These are phyloP conservation scores for Colletotrichum zoysiae DNA, from an alignment of 2,329 filamentous ascomycete genomes.

Conservation along the genomic window DNA sequence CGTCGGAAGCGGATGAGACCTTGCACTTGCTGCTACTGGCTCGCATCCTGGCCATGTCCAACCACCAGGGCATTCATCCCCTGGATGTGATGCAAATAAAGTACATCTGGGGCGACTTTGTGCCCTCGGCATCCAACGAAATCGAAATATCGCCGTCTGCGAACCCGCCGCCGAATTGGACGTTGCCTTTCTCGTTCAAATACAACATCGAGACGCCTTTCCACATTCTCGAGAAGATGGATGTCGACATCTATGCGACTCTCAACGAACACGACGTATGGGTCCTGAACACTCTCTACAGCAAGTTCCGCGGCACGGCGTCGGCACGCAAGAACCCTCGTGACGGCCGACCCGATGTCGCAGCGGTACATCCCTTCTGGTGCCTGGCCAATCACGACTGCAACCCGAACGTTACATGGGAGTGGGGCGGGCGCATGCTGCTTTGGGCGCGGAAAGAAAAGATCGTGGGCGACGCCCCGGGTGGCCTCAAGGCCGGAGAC, in stretches of 20 bases:
- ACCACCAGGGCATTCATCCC: conserved; percentile 71
- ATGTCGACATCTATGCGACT: conserved; percentile 78
- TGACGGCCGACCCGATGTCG: conserved; percentile 89
- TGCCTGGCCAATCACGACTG: conserved; percentile 97
- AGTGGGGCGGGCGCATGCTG: conserved; percentile 86
- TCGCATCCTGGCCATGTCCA: conserved; percentile 72
- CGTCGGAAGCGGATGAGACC: conserved; percentile 69
- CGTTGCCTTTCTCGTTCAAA: conserved; percentile 82
- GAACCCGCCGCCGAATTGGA: conserved; percentile 71
- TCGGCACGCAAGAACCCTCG: conserved; percentile 83
- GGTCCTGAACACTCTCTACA: conserved; percentile 91
- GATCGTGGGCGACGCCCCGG: conserved; percentile 62
- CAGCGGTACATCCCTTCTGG: conserved; percentile 95
- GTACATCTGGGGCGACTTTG: conserved; percentile 78
- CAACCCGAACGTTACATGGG: conserved; percentile 94
- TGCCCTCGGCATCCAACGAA: conserved; percentile 64
- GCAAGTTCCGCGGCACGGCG: conserved; percentile 93
- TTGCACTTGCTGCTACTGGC: conserved; percentile 74
- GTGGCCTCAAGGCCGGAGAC: conserved; percentile 80
- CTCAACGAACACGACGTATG: conserved; percentile 76
- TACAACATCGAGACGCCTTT: conserved; percentile 81
- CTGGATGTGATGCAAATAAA: conserved; percentile 74
- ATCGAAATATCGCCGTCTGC: conserved; percentile 66
- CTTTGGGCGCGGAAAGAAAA: conserved; percentile 73
- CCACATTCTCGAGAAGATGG: conserved; percentile 86